Evolutionary conservation across 345 rosid genomes (phyloP).

Genomic region (Leavenworthia alabamica): DNA sequence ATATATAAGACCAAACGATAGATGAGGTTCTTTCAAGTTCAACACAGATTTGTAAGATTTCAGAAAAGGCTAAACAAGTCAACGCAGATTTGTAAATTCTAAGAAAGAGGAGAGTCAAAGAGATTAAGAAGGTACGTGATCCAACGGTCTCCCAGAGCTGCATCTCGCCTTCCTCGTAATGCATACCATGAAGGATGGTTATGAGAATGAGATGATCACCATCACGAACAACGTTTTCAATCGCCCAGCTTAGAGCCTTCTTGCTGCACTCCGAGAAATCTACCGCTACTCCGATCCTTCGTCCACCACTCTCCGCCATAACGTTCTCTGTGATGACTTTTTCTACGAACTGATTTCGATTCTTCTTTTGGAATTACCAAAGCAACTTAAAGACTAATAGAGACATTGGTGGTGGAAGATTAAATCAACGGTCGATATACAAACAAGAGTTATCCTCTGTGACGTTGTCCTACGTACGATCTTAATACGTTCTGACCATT

Average conservation of each 20-base stretch:
- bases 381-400: not conserved
- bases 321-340: not conserved
- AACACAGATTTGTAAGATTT: no score
- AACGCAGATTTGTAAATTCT: not conserved
- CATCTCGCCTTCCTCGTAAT: slow-evolving; percentile 75
- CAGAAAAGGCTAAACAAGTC: not conserved
- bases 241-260: slow-evolving; percentile 82
- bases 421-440: not conserved
- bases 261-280: slow-evolving; percentile 83
- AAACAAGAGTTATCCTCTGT: not conserved
- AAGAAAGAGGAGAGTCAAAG: not conserved
- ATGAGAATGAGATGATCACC: slow-evolving; percentile 84
- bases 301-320: slow-evolving; percentile 44
- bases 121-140: slow-evolving; percentile 48
- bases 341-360: not conserved
- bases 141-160: slow-evolving; percentile 91
- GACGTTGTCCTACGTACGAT: not conserved
- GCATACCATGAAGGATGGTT: slow-evolving; percentile 41
- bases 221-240: slow-evolving; percentile 62
- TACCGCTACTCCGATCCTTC: slow-evolving; percentile 75
- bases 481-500: not conserved
- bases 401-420: no score
- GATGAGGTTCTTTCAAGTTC: no score
- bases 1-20: no score
- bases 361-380: not conserved